Base-by-base conservation (phyloP, 768 basidiomycete genomes). In the Pisolithus microcarpus region DNA sequence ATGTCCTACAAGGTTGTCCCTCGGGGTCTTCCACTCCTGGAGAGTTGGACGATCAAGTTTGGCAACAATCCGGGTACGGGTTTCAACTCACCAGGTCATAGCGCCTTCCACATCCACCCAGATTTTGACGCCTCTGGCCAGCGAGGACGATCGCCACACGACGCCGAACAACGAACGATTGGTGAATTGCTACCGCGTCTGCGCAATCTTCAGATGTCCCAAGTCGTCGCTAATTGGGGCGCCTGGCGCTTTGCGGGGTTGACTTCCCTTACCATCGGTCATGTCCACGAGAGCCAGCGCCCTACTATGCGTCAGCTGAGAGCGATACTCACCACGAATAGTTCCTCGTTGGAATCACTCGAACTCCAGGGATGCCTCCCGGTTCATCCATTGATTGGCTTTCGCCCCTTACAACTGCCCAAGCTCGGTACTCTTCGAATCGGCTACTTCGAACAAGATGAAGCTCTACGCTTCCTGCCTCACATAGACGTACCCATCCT, bases 191-290 rank as follows among this genome's bases (percentile, higher is more conserved):
- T 46, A 24, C 48, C 55, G 4, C 42, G 45, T 16, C 34, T 56
- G 9, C 26, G 24, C 16, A 36, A 34, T 9, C 18, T 53, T 10
- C 34, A 39, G 23, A 24, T 51, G 31, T 43, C 49, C 16, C 34
- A 43, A 7, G 19, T 40, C 13, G 13, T 39, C 31, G 28, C 49
- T 8, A 34, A 13, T 2, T 56, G 52, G 52, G 4, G n/a, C 19
- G 13, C 18, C n/a, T 56, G 55, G 55, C 36, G n/a, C 3, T 23
- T 56, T 23, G 34, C 23, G 3, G 40, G 37, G 6, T 42, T 56
- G 36, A 54, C 52, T 21, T 50, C 52, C 5, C 30, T 56, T 0
- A 45, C 52, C 9, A 50, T 56, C n/a, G 30, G 50, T 18, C 46
- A 44, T 30, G 34, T 56, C 24, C 13, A 30, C n/a, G 6, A 37